Base-by-base conservation (phyloP, 2,329 filamentous ascomycete species). In the Macroventuria anomochaeta region DNA sequence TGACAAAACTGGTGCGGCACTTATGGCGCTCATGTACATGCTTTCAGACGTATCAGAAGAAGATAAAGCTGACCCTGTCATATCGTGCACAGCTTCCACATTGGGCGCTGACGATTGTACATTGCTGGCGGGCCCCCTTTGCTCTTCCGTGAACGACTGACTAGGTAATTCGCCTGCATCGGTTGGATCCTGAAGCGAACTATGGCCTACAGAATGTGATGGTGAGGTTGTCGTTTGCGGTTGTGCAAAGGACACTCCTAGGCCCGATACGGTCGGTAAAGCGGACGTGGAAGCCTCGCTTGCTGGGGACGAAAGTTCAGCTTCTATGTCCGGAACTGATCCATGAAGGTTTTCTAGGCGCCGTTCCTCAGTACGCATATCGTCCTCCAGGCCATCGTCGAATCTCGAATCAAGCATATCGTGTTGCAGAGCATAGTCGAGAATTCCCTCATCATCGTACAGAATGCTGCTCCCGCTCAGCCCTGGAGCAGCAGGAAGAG, bases 41-140 rank as follows among this genome's bases (percentile, higher is more conserved):
- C 91, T 95, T 67, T 91, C 87, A 0, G 89, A 90, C 58, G 93
- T 89, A 57, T 91, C 88, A 53, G 91, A 89, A 29, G 85, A 91
- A 66, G 89, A 93, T 1, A 92, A 68, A 33, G 84, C 87, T 5
- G 90, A 93, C 57, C 76, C 63, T 11, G 73, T 52, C 21, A 76
- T 52, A 46, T 71, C 69, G 46, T 69, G 21, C 15, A 5, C n/a
- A 20, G 25, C 57, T 13, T 61, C 58, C 15, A 37, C 13, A 10
- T 48, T 42, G 1, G 23, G 11, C 20, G 21, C 15, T 8, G 56
- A 46, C 18, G 48, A 33, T 7, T 46, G 49, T 12, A 13, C 46
- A 28, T 42, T 49, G n/a, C 37, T 47, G 12, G 20, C 28, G 3
- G 52, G 38, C 15, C 40, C 54, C 7, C 46, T 51, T 13, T 23